A percentile compares a stretch with the other conserved stretches of the same genome.
Conservation (phyloP, 208 protist genomes). For the Wallacemonas collosoma region DNA sequence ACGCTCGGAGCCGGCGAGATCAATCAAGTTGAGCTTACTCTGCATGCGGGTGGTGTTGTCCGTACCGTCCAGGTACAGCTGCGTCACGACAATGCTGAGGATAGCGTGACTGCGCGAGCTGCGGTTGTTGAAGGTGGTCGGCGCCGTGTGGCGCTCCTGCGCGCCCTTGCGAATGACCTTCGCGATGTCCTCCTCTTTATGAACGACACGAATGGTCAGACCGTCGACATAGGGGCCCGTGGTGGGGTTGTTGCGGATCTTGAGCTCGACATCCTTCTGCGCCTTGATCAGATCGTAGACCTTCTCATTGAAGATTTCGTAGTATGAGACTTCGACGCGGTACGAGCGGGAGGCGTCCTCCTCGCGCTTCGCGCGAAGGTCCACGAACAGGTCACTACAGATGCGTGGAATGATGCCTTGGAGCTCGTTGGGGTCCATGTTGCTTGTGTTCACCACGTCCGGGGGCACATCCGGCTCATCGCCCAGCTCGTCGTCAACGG, state of each 20-base stretch:
- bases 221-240: conserved; percentile 83
- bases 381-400: conserved; percentile 62
- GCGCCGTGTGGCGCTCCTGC: conserved; percentile 78
- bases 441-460: conserved; percentile 51
- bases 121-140: conserved; percentile 89
- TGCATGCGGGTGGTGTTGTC: conserved; percentile 53
- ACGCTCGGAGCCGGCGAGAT: conserved; percentile 94
- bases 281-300: conserved; percentile 78
- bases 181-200: conserved; percentile 68
- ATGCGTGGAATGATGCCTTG: conserved; percentile 87
- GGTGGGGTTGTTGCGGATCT: conserved; percentile 69
- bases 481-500: conserved; percentile 19
- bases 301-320: conserved; percentile 94
- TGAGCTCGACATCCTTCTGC: conserved; percentile 52
- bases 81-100: conserved; percentile 69
- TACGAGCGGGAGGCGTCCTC: conserved; percentile 70
- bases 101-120: conserved; percentile 91
- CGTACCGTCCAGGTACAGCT: conserved; percentile 59
- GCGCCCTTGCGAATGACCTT: conserved; percentile 72
- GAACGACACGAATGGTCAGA: conserved; percentile 50
- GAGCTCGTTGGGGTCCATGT: conserved; percentile 58
- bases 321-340: conserved; percentile 78
- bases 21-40: conserved; percentile 92
- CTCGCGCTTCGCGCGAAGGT: conserved; percentile 51
- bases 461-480: conserved; percentile 28